phyloP scores from a whole-genome alignment of 345 rosid genomes.

The Geranium brycei region DNA sequence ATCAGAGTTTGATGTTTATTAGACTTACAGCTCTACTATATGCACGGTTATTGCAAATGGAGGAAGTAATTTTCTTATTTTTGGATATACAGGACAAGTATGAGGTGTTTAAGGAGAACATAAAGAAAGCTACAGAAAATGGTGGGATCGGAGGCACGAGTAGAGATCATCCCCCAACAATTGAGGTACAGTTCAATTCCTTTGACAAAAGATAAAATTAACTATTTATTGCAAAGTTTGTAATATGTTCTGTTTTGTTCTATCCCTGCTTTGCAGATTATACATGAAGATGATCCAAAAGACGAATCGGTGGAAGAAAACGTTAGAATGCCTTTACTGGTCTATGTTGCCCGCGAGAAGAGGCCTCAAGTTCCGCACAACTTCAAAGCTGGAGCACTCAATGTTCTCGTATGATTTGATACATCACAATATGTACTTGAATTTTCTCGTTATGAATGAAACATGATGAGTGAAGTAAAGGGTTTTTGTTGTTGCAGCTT shows the following conservation, averaged over 20 bases:
- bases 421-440: neutral
- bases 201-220: too few species aligned
- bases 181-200: slow-evolving; percentile 15
- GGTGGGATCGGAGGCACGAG: neutral
- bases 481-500: slow-evolving; percentile 18
- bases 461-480: too few species aligned
- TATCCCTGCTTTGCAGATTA: slow-evolving; percentile 7
- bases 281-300: slow-evolving; percentile 7
- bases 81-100: slow-evolving; percentile 13
- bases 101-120: slow-evolving; percentile 16
- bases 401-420: slow-evolving; percentile 27
- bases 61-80: neutral
- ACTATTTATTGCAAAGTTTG: neutral
- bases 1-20: too few species aligned
- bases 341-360: slow-evolving; percentile 39
- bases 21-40: too few species aligned
- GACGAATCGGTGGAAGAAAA: neutral
- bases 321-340: slow-evolving; percentile 21
- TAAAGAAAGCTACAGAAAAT: slow-evolving; percentile 6
- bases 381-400: slow-evolving; percentile 49
- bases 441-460: too few species aligned
- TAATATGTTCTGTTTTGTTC: neutral
- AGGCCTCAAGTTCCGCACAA: slow-evolving; percentile 22
- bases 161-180: slow-evolving; percentile 13
- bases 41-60: too few species aligned